These are phyloP conservation scores for Boletus smithii DNA, from an alignment of 1,284 basidiomycete species.

Conservation along the genomic window DNA sequence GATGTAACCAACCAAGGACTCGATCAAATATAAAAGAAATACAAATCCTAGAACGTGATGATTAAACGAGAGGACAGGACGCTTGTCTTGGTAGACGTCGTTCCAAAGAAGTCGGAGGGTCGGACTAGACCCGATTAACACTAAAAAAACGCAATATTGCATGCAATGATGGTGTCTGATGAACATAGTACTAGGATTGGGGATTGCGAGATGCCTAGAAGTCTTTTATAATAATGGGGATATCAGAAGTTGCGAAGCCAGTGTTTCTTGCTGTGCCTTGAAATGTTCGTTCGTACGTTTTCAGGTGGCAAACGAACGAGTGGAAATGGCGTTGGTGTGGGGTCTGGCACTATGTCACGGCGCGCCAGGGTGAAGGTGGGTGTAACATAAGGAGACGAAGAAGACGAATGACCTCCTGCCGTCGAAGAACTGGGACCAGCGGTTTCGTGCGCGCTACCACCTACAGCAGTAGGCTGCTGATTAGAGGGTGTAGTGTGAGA, in stretches of 20 bases:
- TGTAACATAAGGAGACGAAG: slow-evolving; percentile 30
- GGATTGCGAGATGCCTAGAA: neutral
- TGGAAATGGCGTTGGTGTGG: slow-evolving; percentile 15
- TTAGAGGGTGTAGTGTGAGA: slow-evolving; percentile 49
- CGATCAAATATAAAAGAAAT: slow-evolving; percentile 24
- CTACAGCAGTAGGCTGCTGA: slow-evolving; percentile 56
- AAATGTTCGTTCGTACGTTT: neutral
- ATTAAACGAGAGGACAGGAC: slow-evolving; percentile 43
- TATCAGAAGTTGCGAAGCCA: slow-evolving; percentile 13
- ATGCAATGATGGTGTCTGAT: slow-evolving; percentile 7
- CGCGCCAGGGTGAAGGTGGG: slow-evolving; percentile 50
- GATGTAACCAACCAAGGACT: slow-evolving; percentile 10
- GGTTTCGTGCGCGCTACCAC: slow-evolving; percentile 59
- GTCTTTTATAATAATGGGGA: neutral
- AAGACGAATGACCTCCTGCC: slow-evolving; percentile 3
- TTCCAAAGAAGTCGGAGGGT: slow-evolving; percentile 15
- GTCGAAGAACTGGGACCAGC: slow-evolving; percentile 16
- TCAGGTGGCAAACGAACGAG: slow-evolving; percentile 7
- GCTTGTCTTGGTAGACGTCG: slow-evolving; percentile 28
- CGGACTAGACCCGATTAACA: slow-evolving; percentile 3
- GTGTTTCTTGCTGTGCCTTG: slow-evolving; percentile 17
- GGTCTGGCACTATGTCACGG: slow-evolving; percentile 18
- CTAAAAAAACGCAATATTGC: slow-evolving; percentile 3
- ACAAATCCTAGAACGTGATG: slow-evolving; percentile 22
- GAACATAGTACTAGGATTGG: slow-evolving; percentile 3